phyloP scores from a whole-genome alignment of 1,284 basidiomycete species.

The Trametes polyzona region DNA sequence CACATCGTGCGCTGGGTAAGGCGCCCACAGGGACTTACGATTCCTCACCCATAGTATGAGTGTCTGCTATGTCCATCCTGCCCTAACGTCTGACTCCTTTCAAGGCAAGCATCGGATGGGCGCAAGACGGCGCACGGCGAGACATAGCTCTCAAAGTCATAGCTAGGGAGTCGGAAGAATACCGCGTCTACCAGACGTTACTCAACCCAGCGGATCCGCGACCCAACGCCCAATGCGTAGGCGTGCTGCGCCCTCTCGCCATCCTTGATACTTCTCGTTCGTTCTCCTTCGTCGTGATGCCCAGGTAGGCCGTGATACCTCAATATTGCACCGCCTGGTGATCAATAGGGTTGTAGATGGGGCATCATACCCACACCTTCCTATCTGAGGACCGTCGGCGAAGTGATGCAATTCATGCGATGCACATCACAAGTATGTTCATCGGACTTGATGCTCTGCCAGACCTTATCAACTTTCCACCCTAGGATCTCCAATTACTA shows the following conservation, averaged over 20 bases:
- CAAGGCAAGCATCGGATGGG: neutral
- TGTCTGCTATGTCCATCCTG: neutral
- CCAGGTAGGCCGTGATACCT: neutral
- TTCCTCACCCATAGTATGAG: neutral
- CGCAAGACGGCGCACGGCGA: neutral
- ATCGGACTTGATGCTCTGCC: no score
- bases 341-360: neutral
- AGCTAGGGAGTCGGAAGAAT: neutral
- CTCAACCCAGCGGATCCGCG: neutral
- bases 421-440: conserved; percentile 3
- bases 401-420: conserved; percentile 2
- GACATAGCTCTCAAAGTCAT: neutral
- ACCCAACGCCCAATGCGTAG: neutral
- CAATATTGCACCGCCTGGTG: neutral
- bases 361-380: neutral
- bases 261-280: conserved; percentile 5
- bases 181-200: neutral
- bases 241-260: conserved; percentile 6
- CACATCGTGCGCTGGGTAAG: neutral
- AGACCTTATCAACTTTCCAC: neutral
- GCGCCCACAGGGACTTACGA: no score
- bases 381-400: neutral
- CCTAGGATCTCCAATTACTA: neutral
- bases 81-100: neutral
- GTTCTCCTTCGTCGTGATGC: conserved; percentile 7